These are phyloP conservation scores for Clavispora santaluciae DNA, from an alignment of 805 yeast species.

Conservation along the genomic window DNA sequence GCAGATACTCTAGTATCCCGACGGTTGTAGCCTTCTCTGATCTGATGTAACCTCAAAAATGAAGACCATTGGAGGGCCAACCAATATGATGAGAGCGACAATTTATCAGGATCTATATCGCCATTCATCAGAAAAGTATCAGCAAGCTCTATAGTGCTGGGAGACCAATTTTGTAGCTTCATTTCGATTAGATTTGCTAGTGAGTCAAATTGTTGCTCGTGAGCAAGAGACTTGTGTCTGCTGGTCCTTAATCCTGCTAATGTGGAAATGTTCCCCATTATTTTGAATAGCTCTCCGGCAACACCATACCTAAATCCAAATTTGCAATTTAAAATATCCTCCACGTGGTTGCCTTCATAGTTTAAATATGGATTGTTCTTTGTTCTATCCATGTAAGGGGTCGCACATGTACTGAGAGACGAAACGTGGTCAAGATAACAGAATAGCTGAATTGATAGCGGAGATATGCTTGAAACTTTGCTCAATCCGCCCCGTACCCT, in stretches of 20 bases:
- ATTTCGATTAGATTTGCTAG: slow-evolving; percentile 22
- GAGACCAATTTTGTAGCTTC: slow-evolving; percentile 23
- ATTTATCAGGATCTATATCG: slow-evolving; percentile 5
- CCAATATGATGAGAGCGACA: slow-evolving; percentile 17
- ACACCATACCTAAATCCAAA: slow-evolving; percentile 26
- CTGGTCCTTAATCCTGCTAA: slow-evolving; percentile 17
- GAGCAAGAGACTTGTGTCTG: slow-evolving; percentile 12
- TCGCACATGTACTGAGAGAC: slow-evolving; percentile 23
- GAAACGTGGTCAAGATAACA: slow-evolving; percentile 25
- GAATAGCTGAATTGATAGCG: slow-evolving; percentile 22
- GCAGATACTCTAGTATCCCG: slow-evolving; percentile 19
- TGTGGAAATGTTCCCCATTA: slow-evolving; percentile 23
- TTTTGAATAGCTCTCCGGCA: slow-evolving; percentile 25
- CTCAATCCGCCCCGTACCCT: slow-evolving; percentile 20
- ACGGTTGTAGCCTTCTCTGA: slow-evolving; percentile 23
- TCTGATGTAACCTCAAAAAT: slow-evolving; percentile 24
- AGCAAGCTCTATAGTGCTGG: slow-evolving; percentile 8
- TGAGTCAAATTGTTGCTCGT: slow-evolving; percentile 19
- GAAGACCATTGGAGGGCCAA: slow-evolving; percentile 26
- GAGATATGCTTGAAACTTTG: slow-evolving; percentile 13
- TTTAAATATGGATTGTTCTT: slow-evolving; percentile 3
- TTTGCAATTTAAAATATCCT: slow-evolving; percentile 17
- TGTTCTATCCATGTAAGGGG: slow-evolving; percentile 7
- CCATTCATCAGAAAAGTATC: slow-evolving; percentile 10
- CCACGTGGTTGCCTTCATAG: slow-evolving; percentile 12